Base-by-base conservation (phyloP, 129 eudicot species). In the Tanacetum coccineum region DNA sequence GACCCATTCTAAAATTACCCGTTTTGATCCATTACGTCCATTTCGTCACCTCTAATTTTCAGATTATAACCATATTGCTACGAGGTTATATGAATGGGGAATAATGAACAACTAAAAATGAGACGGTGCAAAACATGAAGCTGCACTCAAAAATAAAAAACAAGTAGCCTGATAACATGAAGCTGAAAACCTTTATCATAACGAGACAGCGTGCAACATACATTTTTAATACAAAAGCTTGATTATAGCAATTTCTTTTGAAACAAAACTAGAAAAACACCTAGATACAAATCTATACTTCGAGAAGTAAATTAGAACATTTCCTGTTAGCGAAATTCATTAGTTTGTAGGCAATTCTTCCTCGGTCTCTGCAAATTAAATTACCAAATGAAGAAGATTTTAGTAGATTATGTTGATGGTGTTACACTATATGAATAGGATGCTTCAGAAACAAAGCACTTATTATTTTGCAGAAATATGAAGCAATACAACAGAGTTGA, bases 321-420 rank as follows among this genome's bases (percentile, higher is more conserved):
- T n/a, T 58, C 57, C 10, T 47, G 15, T 69, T 57, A 15, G 21
- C 51, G 4, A 5, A 59, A 26, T 21, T 46, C 13, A 28, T 45
- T 55, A 58, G 11, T 46, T 46, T 58, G 56, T 40, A 68, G 70
- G 64, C 22, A 60, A 68, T 75, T 74, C 85, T 70, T 81, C 85
- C 68, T 81, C 85, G 6, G 73, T 62, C 70, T 81, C 85, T 81
- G 82, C 74, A 73, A 14, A 67, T 56, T 42, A 28, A 62, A 60
- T 36, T 51, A 59, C 58, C 62, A 72, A 59, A 64, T 13, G 30
- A 73, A 64, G 59, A 13, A 14, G 47, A 57, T 9, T 4, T 58
- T 28, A 66, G 55, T 11, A n/a, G 18, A 63, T 73, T 32, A 44
- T 62, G 59, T 44, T 21, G 22, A 40, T 22, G 51, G 21, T 52